These are phyloP conservation scores for Asterochloris sp. DNA, from an alignment of 139 green algal species.

Conservation along the genomic window DNA sequence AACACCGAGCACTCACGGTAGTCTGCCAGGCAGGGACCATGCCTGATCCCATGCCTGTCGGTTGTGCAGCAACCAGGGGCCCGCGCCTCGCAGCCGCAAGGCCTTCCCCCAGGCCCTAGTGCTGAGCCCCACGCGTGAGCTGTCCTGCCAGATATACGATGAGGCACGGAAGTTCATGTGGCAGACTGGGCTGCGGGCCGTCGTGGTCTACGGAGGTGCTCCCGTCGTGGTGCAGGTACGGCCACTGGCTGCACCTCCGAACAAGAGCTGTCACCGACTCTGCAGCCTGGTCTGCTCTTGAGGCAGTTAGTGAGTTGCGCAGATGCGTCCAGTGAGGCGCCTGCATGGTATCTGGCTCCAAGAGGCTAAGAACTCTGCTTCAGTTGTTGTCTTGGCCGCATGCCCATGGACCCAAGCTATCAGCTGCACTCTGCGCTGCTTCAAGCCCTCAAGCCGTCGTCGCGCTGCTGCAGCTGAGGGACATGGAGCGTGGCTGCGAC, in stretches of 20 bases:
- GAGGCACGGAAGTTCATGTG: conserved; percentile 95
- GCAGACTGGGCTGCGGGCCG: conserved; percentile 84
- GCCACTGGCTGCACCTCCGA: too few relatives aligned
- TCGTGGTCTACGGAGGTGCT: conserved; percentile 96
- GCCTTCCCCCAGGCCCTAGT: conserved; percentile 87
- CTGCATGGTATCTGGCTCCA: too few relatives aligned
- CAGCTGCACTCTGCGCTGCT: too few relatives aligned
- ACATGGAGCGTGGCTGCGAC: conserved; percentile 93
- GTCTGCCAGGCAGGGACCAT: too few relatives aligned
- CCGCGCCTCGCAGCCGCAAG: conserved; percentile 67
- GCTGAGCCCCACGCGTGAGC: conserved; percentile 90
- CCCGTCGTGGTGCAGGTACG: conserved; percentile 83
- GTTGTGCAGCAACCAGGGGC: conserved; percentile 1
- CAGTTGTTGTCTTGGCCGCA: background rate
- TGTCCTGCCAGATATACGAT: conserved; percentile 91
- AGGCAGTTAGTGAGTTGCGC: too few relatives aligned
- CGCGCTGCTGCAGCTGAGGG: conserved; percentile 67
- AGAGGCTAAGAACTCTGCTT: too few relatives aligned
- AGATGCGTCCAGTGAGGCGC: too few relatives aligned
- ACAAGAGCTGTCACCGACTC: too few relatives aligned
- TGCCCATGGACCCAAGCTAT: too few relatives aligned
- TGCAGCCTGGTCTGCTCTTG: too few relatives aligned
- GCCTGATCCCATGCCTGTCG: too few relatives aligned
- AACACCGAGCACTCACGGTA: too few relatives aligned
- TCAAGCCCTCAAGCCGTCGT: background rate